Conservation (phyloP, 148 eudicot genomes). For the Rhododendron vialii region DNA sequence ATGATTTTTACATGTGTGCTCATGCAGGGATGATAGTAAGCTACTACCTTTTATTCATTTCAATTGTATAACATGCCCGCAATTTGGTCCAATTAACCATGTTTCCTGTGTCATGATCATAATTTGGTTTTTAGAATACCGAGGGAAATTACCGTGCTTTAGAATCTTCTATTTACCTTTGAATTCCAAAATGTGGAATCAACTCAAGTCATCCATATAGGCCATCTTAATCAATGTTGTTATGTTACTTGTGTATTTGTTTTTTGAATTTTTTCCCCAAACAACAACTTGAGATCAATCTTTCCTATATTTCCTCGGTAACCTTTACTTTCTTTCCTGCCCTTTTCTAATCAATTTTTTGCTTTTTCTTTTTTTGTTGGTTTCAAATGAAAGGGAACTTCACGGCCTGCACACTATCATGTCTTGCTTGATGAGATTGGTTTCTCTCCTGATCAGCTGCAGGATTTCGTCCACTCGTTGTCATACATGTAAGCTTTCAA, state of each 20-base stretch:
- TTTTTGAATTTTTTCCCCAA: too few relatives aligned
- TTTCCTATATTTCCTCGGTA: not conserved
- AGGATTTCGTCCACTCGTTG: slow-evolving; percentile 68
- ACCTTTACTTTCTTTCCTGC: not conserved
- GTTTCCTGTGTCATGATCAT: too few relatives aligned
- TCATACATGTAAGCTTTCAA: slow-evolving; percentile 78
- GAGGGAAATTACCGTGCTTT: not conserved
- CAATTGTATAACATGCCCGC: too few relatives aligned
- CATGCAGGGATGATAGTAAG: slow-evolving; percentile 86
- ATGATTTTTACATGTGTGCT: slow-evolving; percentile 96
- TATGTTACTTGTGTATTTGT: not conserved
- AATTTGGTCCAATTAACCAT: too few relatives aligned
- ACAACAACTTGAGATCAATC: not conserved
- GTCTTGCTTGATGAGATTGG: slow-evolving; percentile 96
- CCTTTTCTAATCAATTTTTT: not conserved
- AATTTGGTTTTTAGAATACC: not conserved
- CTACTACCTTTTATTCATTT: slow-evolving; percentile 4
- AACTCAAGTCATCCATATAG: not conserved
- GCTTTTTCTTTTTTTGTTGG: not conserved
- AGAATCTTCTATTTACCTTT: too few relatives aligned
- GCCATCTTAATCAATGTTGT: not conserved
- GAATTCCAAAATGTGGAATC: too few relatives aligned
- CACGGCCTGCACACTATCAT: slow-evolving; percentile 91
- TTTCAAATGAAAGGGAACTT: slow-evolving; percentile 53
- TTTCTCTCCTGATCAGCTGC: slow-evolving; percentile 81